These are phyloP conservation scores for Stachybotrys chartarum DNA, from an alignment of 2,329 filamentous ascomycete genomes.

Conservation along the genomic window DNA sequence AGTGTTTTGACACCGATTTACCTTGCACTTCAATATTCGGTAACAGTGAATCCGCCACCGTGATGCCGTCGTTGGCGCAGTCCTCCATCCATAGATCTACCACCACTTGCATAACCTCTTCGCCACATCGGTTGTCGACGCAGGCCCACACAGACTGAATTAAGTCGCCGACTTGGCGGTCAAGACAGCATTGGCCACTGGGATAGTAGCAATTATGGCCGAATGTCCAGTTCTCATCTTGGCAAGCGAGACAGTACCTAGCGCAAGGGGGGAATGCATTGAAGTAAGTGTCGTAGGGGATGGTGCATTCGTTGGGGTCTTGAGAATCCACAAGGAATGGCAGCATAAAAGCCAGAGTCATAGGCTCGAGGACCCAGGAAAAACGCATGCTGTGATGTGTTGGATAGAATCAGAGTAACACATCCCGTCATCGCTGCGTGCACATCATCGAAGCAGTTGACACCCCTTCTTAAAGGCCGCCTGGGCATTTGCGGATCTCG, in stretches of 20 bases:
- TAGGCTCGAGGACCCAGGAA: not conserved
- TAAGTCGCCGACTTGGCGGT: not conserved
- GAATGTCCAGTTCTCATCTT: not conserved
- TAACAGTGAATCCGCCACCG: not conserved
- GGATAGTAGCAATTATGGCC: constrained; percentile 2
- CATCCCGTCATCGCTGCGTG: not conserved
- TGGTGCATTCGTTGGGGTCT: not conserved
- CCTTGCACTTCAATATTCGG: not conserved
- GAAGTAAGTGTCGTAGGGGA: not conserved
- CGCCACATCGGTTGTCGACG: not conserved
- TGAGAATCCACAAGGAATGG: not conserved
- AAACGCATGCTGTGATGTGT: not conserved
- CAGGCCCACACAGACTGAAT: not conserved
- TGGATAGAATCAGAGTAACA: not conserved
- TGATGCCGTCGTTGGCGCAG: not conserved
- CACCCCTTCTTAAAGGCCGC: not conserved
- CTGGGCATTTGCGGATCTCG: not conserved
- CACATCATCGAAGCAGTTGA: too few species aligned
- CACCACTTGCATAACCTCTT: not conserved
- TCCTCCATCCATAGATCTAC: not conserved
- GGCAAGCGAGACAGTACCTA: not conserved
- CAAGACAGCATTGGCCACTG: not conserved
- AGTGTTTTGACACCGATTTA: not conserved
- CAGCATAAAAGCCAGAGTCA: not conserved
- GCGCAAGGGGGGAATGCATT: not conserved